These are phyloP conservation scores for Gracilaria gracilis DNA, from an alignment of 23 red algal species.

Conservation along the genomic window DNA sequence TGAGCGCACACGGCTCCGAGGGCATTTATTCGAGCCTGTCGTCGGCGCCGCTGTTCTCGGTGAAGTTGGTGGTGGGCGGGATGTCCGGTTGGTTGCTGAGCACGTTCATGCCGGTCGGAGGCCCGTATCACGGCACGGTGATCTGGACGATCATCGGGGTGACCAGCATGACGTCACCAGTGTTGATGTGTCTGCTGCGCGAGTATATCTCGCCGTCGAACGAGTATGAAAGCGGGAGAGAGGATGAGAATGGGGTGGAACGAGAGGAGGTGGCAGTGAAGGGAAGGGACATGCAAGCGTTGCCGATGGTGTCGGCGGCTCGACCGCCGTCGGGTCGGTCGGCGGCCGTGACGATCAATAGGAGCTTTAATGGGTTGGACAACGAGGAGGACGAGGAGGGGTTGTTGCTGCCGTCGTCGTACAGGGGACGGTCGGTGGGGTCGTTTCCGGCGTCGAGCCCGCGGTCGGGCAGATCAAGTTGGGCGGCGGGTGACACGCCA, in stretches of 20 bases:
- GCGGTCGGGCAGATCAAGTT: not conserved
- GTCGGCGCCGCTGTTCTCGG: slow-evolving; percentile 89
- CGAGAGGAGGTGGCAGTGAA: not conserved
- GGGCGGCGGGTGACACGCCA: not conserved
- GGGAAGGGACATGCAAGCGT: not conserved
- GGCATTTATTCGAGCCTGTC: slow-evolving; percentile 93
- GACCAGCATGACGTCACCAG: slow-evolving; percentile 74
- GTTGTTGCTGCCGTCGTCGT: slow-evolving; percentile 16
- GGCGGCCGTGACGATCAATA: slow-evolving; percentile 6
- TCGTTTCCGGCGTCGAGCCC: not conserved
- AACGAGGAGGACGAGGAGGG: not conserved
- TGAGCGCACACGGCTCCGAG: slow-evolving; percentile 83
- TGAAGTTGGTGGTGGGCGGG: slow-evolving; percentile 85
- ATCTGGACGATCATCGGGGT: slow-evolving; percentile 78
- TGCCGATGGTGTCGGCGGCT: slow-evolving; percentile 9
- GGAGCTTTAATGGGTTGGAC: not conserved
- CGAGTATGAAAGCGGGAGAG: not conserved
- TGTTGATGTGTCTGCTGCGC: slow-evolving; percentile 72
- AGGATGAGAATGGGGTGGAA: not conserved
- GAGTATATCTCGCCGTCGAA: slow-evolving; percentile 60
- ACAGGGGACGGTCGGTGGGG: not conserved
- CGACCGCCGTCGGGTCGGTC: slow-evolving; percentile 9
- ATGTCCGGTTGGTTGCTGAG: slow-evolving; percentile 93
- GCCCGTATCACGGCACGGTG: slow-evolving; percentile 48
- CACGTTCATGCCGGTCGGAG: slow-evolving; percentile 72